A percentile compares a stretch with the other conserved stretches of the same genome.
Evolutionary conservation across 306 rosid genomes (phyloP).

Genomic region (Ceratonia siliqua): DNA sequence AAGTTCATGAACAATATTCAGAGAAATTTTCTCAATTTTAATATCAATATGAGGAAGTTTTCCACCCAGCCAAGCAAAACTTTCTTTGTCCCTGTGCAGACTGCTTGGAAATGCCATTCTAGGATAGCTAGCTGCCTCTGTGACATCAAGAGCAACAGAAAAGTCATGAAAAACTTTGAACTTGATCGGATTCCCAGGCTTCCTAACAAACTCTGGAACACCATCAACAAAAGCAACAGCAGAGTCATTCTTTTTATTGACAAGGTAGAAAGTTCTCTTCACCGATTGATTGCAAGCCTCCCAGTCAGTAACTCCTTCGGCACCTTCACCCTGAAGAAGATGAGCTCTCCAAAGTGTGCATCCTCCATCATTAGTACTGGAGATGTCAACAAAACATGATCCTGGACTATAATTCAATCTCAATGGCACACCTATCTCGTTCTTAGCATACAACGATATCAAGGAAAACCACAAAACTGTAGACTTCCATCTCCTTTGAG

Average conservation of each 20-base stretch:
- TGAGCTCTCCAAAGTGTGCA: constrained; percentile 64
- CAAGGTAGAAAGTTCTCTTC: constrained; percentile 63
- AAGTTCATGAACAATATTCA: constrained; percentile 72
- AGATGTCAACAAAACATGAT: constrained; percentile 79
- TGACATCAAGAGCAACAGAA: constrained; percentile 42
- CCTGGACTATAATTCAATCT: constrained; percentile 71
- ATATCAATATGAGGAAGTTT: constrained; percentile 60
- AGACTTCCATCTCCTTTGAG: constrained; percentile 66
- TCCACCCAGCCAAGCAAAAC: constrained; percentile 44
- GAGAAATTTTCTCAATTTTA: constrained; percentile 55
- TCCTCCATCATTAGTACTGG: constrained; percentile 58
- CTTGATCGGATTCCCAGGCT: constrained; percentile 93
- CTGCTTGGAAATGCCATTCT: constrained; percentile 45
- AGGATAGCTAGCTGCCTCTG: constrained; percentile 40
- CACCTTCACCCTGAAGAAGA: constrained; percentile 52
- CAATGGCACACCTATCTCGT: constrained; percentile 66
- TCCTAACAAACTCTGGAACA: constrained; percentile 72
- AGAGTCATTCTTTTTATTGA: constrained; percentile 77
- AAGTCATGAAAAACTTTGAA: constrained; percentile 67
- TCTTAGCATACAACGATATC: constrained; percentile 80
- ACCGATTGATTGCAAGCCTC: constrained; percentile 61
- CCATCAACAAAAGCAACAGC: constrained; percentile 86
- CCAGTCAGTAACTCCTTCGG: constrained; percentile 57
- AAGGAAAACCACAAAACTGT: constrained; percentile 76
- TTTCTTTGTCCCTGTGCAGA: constrained; percentile 39